Base-by-base conservation (phyloP, 1,284 basidiomycete species). In the Golubevia sp. region DNA sequence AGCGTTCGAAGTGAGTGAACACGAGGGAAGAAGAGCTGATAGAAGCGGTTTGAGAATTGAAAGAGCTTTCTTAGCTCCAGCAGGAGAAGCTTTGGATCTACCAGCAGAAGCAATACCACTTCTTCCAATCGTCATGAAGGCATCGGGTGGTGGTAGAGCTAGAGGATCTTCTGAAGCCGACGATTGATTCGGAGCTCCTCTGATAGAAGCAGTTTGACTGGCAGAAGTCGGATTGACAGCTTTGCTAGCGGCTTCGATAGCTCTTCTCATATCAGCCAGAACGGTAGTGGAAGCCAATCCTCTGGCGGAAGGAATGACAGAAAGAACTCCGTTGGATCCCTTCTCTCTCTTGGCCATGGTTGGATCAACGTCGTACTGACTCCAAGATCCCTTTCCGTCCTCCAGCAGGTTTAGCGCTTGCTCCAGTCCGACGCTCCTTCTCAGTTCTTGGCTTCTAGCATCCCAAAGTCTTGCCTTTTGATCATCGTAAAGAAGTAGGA, bases 381-480 rank as follows among this genome's bases (percentile, higher is more conserved):
- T 74, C 73, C 63, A 75, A 66, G 58, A 68, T 2, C 63, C 67
- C n/a, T 71, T 71, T 7, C 67, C 70, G 18, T 91, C 87, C 1
- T 82, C 83, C 2, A 96, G 76, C 64, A 94, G 86, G 57, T 93
- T 92, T 57, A 89, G 87, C 0, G 90, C 92, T 74, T 92, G 93
- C 50, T 91, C 90, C 1, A 87, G 77, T 2, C 87, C 88, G 86
- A 93, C 92, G 0, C 93, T 92, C 49, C 94, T 86, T 86, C 93
- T 88, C 73, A 98, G 91, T 77, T 97, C 94, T 58, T 88, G 88
- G 0, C 90, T 91, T 63, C 89, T 88, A n/a, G 91, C 85, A 78
- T 97, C 92, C 94, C 96, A 99, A 1, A 95, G 85, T 27, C 96
- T 87, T 2, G 92, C 91, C 61, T 91, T 89, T 2, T 88, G 88